Evolutionary conservation across 768 basidiomycete genomes (phyloP), one percentile per base, ranked within the genome.

Genomic region (Mycena capillaripes): DNA sequence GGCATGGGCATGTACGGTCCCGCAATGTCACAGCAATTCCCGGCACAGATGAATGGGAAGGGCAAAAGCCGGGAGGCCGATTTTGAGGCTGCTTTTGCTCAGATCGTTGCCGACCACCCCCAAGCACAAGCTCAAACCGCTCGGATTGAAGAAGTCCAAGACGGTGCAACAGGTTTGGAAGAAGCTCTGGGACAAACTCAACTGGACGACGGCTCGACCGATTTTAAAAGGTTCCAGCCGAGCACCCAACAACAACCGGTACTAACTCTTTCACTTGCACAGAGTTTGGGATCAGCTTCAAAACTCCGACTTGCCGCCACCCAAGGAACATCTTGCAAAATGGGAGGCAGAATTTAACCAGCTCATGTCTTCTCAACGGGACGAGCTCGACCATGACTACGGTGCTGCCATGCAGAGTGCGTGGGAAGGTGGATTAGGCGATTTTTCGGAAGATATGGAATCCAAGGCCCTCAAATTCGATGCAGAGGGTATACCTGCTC

Each of bases 281-380:
- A 95, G 93, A 46, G 84, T 89, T 42, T 93, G 90, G 92, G 85
- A 90, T 52, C 84, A 89, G 40, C 79, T 92, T 30, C 89, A 89
- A 76, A 85, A 88, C 63, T 91, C 90, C 1, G 88, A 89, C 29
- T 69, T 87, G 27, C 88, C 90, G 3, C 89, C 91, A 1, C 85
- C 88, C 6, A 77, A 84, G 27, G 91, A 90, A 78, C 92, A 94
- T 69, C 79, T 94, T 66, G 89, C 90, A 1, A 92, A 91, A 80
- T 95, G 94, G 94, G 95, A 96, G 80, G 88, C 93, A 8, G 91
- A 95, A 79, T 93, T 95, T 73, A 91, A 92, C 78, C 91, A 95
- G 70, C 82, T 95, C 48, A 93, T 95, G 93, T 86, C 85, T 38
- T 79, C 87, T 11, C 86, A 92, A 69, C 88, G 92, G 34, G 91